A percentile compares a stretch with the other conserved stretches of the same genome.
Conservation (phyloP, 2,329 filamentous ascomycete genomes). For the Colletotrichum godetiae region DNA sequence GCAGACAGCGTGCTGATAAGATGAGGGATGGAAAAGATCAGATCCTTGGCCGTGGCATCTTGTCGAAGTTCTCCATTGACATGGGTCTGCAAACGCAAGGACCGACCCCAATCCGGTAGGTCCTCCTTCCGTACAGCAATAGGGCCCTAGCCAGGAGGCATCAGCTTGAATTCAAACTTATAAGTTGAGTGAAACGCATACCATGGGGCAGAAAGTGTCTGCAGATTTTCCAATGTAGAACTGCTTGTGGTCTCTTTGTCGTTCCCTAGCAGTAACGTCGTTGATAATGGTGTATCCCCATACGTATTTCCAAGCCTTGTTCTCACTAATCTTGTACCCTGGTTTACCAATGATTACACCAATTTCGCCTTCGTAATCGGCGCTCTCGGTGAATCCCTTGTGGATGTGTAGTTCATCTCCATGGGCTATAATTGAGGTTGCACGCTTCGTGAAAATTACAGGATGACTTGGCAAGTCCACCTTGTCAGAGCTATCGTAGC, state of each 20-base stretch:
- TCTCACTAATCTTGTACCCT: constrained; percentile 55
- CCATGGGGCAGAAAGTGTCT: constrained; percentile 68
- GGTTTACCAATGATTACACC: constrained; percentile 65
- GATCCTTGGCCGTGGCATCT: constrained; percentile 53
- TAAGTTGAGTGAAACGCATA: constrained; percentile 30
- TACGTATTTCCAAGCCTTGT: constrained; percentile 60
- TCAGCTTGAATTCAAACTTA: not conserved
- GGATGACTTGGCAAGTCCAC: constrained; percentile 62
- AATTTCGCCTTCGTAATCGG: constrained; percentile 68
- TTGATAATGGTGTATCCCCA: constrained; percentile 69
- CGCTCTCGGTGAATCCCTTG: constrained; percentile 57
- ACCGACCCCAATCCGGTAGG: constrained; percentile 48
- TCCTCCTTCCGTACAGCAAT: constrained; percentile 59
- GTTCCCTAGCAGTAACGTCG: constrained; percentile 62
- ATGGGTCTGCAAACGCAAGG: constrained; percentile 53
- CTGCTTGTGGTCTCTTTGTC: constrained; percentile 67
- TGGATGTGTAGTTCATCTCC: constrained; percentile 59
- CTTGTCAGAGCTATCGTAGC: constrained; percentile 67
- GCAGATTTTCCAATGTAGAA: constrained; percentile 69
- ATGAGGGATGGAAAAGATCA: constrained; percentile 57
- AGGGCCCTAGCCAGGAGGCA: constrained; percentile 51
- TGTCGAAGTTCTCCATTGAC: constrained; percentile 61
- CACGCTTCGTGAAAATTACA: constrained; percentile 67
- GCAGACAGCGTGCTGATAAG: constrained; percentile 55
- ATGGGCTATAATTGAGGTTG: constrained; percentile 62